phyloP scores from a whole-genome alignment of 139 green algal species.

The Coccomyxa sp. region DNA sequence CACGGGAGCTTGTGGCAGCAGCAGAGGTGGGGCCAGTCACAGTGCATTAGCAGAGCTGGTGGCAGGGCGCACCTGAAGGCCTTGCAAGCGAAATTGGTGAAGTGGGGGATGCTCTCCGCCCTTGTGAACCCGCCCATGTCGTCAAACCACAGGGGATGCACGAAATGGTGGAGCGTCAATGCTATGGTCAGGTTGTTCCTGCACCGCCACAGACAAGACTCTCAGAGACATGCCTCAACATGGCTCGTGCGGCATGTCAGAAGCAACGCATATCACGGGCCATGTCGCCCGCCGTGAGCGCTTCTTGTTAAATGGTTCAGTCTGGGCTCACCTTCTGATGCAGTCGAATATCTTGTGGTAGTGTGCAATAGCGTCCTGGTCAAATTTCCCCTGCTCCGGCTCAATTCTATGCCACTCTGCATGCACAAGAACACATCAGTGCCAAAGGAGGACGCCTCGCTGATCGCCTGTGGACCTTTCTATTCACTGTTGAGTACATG shows the following conservation, averaged over 20 bases:
- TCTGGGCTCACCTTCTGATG: conserved; percentile 11
- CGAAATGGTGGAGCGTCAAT: conserved; percentile 83
- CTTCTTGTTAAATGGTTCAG: no score
- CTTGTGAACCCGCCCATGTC: conserved; percentile 66
- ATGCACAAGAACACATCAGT: not conserved
- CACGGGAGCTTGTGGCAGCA: not conserved
- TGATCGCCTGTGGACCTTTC: not conserved
- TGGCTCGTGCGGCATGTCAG: no score
- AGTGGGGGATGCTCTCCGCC: conserved; percentile 69
- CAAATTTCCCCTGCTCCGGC: conserved; percentile 46
- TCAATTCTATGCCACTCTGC: conserved; percentile 76
- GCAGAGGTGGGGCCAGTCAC: not conserved
- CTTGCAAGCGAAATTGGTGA: conserved; percentile 27
- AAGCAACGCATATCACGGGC: no score
- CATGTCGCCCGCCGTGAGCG: no score
- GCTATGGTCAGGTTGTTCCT: conserved; percentile 52
- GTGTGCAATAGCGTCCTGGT: conserved; percentile 51
- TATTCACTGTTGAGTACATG: not conserved
- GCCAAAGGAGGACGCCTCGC: no score
- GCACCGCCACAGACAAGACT: not conserved
- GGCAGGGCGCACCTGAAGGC: conserved; percentile 7
- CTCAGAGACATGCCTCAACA: not conserved
- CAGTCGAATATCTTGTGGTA: conserved; percentile 47
- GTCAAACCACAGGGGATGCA: conserved; percentile 83
- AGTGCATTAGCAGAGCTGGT: no score